Percentiles rank a stretch among this genome's conserved stretches.
Conservation (phyloP, 2,329 filamentous ascomycete species). For the Trichoderma hamatum region DNA sequence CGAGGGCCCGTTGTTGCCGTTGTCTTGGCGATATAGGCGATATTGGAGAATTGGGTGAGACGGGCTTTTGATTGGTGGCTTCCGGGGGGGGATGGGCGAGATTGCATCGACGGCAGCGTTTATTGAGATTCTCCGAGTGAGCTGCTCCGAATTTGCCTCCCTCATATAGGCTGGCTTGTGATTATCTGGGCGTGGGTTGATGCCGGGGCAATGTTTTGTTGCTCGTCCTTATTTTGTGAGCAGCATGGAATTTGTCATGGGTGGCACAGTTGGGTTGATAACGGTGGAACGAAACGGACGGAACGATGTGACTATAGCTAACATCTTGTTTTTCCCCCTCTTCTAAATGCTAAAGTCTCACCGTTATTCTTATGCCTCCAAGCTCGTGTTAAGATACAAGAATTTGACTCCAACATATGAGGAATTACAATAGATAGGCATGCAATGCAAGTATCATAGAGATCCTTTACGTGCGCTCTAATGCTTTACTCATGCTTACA, state of each 20-base stretch:
- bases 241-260: neutral
- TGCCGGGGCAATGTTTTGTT: neutral
- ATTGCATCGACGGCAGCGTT: neutral
- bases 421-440: neutral
- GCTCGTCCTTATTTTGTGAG: neutral
- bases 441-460: neutral
- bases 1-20: conserved; percentile 1
- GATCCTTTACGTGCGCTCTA: neutral
- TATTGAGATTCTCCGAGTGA: neutral
- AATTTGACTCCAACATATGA: neutral
- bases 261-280: neutral
- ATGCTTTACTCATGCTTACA: neutral
- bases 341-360: neutral
- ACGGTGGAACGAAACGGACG: neutral
- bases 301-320: neutral
- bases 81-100: neutral
- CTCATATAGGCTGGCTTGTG: neutral
- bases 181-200: neutral
- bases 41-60: neutral
- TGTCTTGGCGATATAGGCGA: neutral
- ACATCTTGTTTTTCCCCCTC: neutral
- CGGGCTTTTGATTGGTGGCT: neutral
- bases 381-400: neutral
- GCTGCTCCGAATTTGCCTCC: neutral
- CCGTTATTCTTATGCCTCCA: neutral